Evolutionary conservation across 768 basidiomycete species (phyloP).

Genomic region (Artomyces pyxidatus): DNA sequence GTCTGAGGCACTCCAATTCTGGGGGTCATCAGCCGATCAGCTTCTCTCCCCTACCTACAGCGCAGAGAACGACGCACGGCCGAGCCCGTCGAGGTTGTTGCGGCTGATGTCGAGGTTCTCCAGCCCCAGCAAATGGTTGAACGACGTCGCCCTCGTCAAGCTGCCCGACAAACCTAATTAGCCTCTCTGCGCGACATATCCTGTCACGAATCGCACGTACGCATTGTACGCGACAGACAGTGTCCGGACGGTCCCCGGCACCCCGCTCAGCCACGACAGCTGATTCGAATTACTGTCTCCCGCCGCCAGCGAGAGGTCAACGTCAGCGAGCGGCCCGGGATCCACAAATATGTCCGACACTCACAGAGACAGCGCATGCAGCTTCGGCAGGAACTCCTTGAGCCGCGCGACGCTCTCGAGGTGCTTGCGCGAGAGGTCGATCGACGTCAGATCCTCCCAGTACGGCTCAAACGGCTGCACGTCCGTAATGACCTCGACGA

Average conservation of each 20-base stretch:
- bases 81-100: slow-evolving; percentile 83
- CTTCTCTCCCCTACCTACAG: slow-evolving; percentile 9
- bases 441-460: slow-evolving; percentile 74
- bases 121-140: slow-evolving; percentile 76
- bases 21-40: slow-evolving; percentile 14
- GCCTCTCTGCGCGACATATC: background rate
- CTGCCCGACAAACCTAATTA: slow-evolving; percentile 28
- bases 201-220: slow-evolving; percentile 32
- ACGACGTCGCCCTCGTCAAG: slow-evolving; percentile 81
- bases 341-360: slow-evolving; percentile 24
- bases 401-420: slow-evolving; percentile 76
- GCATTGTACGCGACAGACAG: slow-evolving; percentile 70
- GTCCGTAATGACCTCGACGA: slow-evolving; percentile 90
- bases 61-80: slow-evolving; percentile 38
- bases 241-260: slow-evolving; percentile 64
- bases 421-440: slow-evolving; percentile 68
- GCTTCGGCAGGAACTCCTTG: slow-evolving; percentile 83
- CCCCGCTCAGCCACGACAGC: slow-evolving; percentile 72
- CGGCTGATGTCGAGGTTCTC: slow-evolving; percentile 86
- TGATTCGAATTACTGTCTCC: slow-evolving; percentile 58
- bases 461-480: slow-evolving; percentile 90
- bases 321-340: background rate
- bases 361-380: slow-evolving; percentile 72
- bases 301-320: background rate
- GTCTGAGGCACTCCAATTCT: slow-evolving; percentile 82